Conservation (phyloP, 371 early-diverging fungal species). For the Apophysomyces ossiformis region DNA sequence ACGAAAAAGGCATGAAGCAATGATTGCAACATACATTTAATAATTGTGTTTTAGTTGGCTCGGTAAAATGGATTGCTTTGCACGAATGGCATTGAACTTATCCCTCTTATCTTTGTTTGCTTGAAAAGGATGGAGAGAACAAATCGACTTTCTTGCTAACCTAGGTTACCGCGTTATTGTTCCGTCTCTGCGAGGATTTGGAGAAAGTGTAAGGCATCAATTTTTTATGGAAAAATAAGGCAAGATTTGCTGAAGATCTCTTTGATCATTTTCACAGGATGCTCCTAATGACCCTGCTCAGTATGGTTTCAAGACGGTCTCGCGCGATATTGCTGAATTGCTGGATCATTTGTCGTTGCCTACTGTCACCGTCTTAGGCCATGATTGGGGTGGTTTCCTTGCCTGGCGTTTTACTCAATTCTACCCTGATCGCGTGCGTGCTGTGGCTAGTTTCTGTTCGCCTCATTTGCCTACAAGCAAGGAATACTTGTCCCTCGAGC, state of each 20-base stretch:
- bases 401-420: conserved; percentile 75
- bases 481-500: conserved; percentile 48
- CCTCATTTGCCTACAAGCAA: conserved; percentile 58
- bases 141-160: conserved; percentile 65
- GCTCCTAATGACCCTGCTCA: conserved; percentile 49
- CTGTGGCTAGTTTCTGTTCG: conserved; percentile 68
- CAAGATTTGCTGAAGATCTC: conserved; percentile 8
- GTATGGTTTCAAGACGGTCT: conserved; percentile 62
- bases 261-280: conserved; percentile 30
- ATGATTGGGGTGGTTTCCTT: conserved; percentile 78
- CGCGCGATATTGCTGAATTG: conserved; percentile 58
- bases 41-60: conserved; percentile 6
- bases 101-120: not conserved
- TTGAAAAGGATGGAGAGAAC: conserved; percentile 72
- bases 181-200: conserved; percentile 72
- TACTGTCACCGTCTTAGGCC: conserved; percentile 72
- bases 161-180: conserved; percentile 78
- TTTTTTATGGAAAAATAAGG: not conserved
- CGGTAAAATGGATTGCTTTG: conserved; percentile 13
- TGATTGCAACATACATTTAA: not conserved
- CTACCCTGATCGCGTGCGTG: conserved; percentile 66
- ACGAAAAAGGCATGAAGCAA: not conserved
- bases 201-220: conserved; percentile 58
- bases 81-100: not conserved
- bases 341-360: conserved; percentile 65